These are phyloP conservation scores for Talaromyces albobiverticillius DNA, from an alignment of 2,329 filamentous ascomycete genomes.

Conservation along the genomic window DNA sequence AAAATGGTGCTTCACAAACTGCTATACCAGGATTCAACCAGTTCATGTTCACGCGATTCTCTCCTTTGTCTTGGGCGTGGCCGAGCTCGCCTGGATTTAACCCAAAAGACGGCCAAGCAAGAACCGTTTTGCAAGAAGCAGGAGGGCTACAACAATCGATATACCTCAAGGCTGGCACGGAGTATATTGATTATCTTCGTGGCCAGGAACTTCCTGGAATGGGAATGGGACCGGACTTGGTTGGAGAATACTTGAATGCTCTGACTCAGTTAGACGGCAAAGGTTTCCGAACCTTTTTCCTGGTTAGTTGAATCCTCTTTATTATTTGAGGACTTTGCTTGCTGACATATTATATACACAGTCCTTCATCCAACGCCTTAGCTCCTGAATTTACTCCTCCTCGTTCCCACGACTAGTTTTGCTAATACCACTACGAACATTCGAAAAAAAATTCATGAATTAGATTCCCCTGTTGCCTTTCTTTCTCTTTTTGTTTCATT, in stretches of 20 bases:
- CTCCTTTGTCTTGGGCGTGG: constrained; percentile 85
- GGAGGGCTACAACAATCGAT: constrained; percentile 84
- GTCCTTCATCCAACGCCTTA: constrained; percentile 46
- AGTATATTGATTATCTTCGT: constrained; percentile 61
- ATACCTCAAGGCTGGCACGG: constrained; percentile 81
- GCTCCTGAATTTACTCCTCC: constrained; percentile 31
- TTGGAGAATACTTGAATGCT: constrained; percentile 47
- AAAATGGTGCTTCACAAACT: constrained; percentile 37
- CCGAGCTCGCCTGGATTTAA: constrained; percentile 76
- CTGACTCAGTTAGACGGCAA: constrained; percentile 44
- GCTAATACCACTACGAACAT: background rate
- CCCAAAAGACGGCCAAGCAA: constrained; percentile 81
- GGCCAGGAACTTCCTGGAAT: constrained; percentile 45
- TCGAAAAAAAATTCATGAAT: background rate
- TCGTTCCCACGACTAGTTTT: background rate
- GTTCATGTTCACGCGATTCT: constrained; percentile 87
- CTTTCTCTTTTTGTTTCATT: constrained; percentile 13
- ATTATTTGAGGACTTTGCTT: background rate
- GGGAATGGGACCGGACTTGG: constrained; percentile 46
- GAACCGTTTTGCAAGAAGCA: constrained; percentile 83
- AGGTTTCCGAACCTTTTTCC: constrained; percentile 49
- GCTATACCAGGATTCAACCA: constrained; percentile 80
- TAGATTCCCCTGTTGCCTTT: constrained; percentile 19
- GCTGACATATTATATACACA: constrained; percentile 18
- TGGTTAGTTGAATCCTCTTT: constrained; percentile 29